These are phyloP conservation scores for Aspergillus amoenus DNA, from an alignment of 2,329 filamentous ascomycete genomes.

Conservation along the genomic window DNA sequence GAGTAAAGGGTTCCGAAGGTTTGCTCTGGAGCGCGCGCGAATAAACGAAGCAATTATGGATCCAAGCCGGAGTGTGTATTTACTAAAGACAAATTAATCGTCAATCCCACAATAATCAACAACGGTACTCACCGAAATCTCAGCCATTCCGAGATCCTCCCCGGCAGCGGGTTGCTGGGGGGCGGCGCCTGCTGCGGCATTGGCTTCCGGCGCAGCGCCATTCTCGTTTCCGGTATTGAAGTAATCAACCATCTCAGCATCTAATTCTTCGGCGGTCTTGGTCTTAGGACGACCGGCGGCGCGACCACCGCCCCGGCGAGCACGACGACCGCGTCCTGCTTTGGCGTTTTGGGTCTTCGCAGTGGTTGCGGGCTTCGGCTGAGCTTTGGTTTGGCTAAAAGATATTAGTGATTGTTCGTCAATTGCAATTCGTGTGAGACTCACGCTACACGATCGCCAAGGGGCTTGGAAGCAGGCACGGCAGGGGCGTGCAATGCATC, in stretches of 20 bases:
- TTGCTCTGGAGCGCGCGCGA: conserved; percentile 1
- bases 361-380: conserved; percentile 78
- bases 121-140: conserved; percentile 50
- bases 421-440: conserved; percentile 19
- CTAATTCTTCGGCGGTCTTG: conserved; percentile 94
- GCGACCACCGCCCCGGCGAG: conserved; percentile 54
- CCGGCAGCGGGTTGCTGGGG: conserved; percentile 49
- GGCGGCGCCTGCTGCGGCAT: conserved; percentile 48
- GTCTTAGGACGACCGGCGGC: conserved; percentile 63
- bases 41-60: conserved; percentile 1
- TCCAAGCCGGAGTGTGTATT: conserved; percentile 14
- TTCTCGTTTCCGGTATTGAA: conserved; percentile 52
- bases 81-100: conserved; percentile 13
- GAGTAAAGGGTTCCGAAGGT: conserved; percentile 9
- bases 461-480: conserved; percentile 66
- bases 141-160: conserved; percentile 56
- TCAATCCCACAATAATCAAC: no score
- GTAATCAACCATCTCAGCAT: conserved; percentile 97
- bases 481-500: conserved; percentile 71
- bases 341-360: conserved; percentile 63
- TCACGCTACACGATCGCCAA: conserved; percentile 82
- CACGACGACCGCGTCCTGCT: conserved; percentile 25
- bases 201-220: conserved; percentile 39
- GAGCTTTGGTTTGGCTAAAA: conserved; percentile 61
- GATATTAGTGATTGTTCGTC: conserved; percentile 22